These are phyloP conservation scores for Spizellomyces punctatus DNA, from an alignment of 192 early-diverging fungal species.

Conservation along the genomic window DNA sequence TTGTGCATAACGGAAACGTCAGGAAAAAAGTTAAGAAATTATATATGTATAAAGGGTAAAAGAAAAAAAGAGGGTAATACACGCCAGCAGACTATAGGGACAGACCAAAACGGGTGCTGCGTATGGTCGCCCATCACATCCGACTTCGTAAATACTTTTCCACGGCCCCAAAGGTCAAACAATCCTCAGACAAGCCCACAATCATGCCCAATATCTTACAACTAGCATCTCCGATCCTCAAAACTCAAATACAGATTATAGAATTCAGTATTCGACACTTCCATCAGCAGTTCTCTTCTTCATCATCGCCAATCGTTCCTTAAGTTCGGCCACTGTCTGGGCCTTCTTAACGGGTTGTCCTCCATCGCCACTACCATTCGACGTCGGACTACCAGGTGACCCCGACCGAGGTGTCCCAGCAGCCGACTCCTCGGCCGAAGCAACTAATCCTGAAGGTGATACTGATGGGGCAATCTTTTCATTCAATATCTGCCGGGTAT, in stretches of 20 bases:
- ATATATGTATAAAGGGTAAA: too few relatives aligned
- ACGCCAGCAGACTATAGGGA: too few relatives aligned
- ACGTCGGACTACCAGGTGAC: not conserved
- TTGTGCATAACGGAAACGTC: too few relatives aligned
- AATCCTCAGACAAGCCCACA: too few relatives aligned
- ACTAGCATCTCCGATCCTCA: not conserved
- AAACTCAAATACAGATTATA: not conserved
- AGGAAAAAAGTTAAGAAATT: too few relatives aligned
- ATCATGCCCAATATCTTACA: too few relatives aligned
- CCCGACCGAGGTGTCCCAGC: not conserved
- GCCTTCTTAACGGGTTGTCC: slow-evolving; percentile 1
- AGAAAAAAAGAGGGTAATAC: too few relatives aligned
- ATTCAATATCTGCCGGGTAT: too few relatives aligned
- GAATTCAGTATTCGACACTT: not conserved
- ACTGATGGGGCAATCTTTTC: not conserved
- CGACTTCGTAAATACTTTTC: too few relatives aligned
- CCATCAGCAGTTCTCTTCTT: slow-evolving; percentile 23
- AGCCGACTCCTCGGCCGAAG: not conserved
- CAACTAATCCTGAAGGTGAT: not conserved
- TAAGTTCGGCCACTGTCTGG: slow-evolving; percentile 66
- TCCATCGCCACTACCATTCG: not conserved
- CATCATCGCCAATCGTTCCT: slow-evolving; percentile 69
- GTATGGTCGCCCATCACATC: too few relatives aligned
- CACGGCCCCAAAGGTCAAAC: too few relatives aligned
- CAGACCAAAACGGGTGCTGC: too few relatives aligned